phyloP scores from a whole-genome alignment of 2,329 filamentous ascomycete genomes.

The Cryphonectria radicalis region DNA sequence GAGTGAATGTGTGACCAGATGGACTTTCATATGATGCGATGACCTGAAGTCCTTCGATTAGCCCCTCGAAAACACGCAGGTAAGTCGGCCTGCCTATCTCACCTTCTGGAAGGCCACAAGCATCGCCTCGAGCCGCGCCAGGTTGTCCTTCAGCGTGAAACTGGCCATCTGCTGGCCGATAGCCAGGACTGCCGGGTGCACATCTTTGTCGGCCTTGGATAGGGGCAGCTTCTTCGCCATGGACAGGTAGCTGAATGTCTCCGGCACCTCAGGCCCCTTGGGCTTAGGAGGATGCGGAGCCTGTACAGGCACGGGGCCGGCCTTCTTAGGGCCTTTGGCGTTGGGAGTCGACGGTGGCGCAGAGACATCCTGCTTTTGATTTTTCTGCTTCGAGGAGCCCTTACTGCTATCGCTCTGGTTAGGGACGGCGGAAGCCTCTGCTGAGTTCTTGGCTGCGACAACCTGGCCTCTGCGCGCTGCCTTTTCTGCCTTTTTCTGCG shows the following conservation, averaged over 20 bases:
- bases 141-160: constrained; percentile 88
- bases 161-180: constrained; percentile 89
- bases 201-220: constrained; percentile 69
- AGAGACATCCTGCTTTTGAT: constrained; percentile 51
- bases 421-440: constrained; percentile 42
- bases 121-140: constrained; percentile 84
- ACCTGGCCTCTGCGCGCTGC: constrained; percentile 78
- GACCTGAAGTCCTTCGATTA: constrained; percentile 58
- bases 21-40: constrained; percentile 94
- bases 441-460: constrained; percentile 58
- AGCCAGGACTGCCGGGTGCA: constrained; percentile 83
- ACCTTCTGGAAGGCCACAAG: constrained; percentile 88
- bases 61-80: background rate
- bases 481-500: constrained; percentile 89
- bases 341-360: constrained; percentile 35
- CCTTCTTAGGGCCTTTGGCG: constrained; percentile 36
- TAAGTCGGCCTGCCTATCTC: constrained; percentile 28
- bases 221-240: constrained; percentile 63
- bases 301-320: background rate
- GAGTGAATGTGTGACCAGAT: constrained; percentile 78
- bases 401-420: constrained; percentile 49
- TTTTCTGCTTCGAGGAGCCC: constrained; percentile 43
- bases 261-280: constrained; percentile 64
- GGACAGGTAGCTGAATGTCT: constrained; percentile 81
- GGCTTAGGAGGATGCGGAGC: constrained; percentile 51